A percentile compares a stretch with the other conserved stretches of the same genome.
Conservation (phyloP, 2,329 filamentous ascomycete species). For the Verticillium nubilum region DNA sequence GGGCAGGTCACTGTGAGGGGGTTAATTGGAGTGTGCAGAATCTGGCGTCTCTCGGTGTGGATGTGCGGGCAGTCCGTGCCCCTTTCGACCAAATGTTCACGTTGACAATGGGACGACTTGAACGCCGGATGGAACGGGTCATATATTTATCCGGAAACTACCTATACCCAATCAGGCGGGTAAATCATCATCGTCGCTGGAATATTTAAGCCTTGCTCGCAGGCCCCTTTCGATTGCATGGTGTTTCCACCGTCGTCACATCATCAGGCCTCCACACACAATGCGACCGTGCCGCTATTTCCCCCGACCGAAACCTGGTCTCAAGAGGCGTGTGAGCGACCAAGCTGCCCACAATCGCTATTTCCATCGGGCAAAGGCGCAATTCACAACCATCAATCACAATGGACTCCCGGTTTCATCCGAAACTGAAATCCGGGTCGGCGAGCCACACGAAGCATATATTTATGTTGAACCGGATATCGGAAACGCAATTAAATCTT, state of each 20-base stretch:
- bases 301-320: neutral
- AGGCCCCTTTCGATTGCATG: no score
- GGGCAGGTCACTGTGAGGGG: no score
- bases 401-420: neutral
- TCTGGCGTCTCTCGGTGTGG: no score
- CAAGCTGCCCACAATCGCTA: neutral
- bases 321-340: neutral
- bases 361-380: slow-evolving; percentile 2
- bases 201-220: slow-evolving; percentile 1
- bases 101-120: no score
- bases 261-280: neutral
- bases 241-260: neutral
- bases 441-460: slow-evolving; percentile 1
- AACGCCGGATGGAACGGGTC: neutral
- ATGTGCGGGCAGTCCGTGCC: no score
- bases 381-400: neutral
- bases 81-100: no score
- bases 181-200: neutral
- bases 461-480: slow-evolving; percentile 1
- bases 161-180: neutral
- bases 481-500: slow-evolving; percentile 1
- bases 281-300: neutral
- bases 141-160: neutral
- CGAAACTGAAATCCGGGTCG: neutral
- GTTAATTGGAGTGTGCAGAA: no score